Base-by-base conservation (phyloP, 306 rosid genomes). In the Vigna nakashimae region DNA sequence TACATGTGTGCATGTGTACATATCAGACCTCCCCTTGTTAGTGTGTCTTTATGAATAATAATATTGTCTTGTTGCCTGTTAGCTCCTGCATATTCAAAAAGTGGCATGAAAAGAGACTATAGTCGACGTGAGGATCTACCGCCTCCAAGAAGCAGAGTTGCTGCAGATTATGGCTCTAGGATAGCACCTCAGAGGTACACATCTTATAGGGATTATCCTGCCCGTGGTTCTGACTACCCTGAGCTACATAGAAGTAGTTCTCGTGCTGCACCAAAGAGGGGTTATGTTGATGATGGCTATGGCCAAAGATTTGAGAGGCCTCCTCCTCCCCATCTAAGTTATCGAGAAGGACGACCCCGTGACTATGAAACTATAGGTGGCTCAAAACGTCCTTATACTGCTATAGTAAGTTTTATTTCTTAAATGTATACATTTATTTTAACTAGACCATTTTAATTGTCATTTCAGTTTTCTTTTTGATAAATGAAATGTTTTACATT, bases 331-430 rank as follows among this genome's bases (percentile, higher is more conserved):
- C 84, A 70, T 82, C 81, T 88, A 40, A 92, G 91, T 85, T 87
- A 91, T 51, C 97, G 88, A 56, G 97, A 90, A 50, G 94, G 86
- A 38, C 96, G 86, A 43, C 85, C 88, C 8, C 98, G 85, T 78
- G 98, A 88, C 79, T 96, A 88, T 79, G 98, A 87, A 46, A 36
- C 94, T 5, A 67, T 88, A 24, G 83, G 92, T 56, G 98, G 98
- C 53, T 92, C 96, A 14, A 96, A 96, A 71, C 99, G 99, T 26
- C 86, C 93, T 74, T 92, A 92, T 87, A 68, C 89, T 72, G 75
- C 96, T 1, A 73, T 88, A 73, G 99, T 92, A 69, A 79, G 89
- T 87, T 17, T 71, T 57, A 18, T 28, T 49, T 24, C 48, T 52
- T 5, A 67, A 53, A 30, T 16, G 36, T 57, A 9, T 64, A 45